Evolutionary conservation across 257 asterid species (phyloP).

Genomic region (Rauvolfia tetraphylla): DNA sequence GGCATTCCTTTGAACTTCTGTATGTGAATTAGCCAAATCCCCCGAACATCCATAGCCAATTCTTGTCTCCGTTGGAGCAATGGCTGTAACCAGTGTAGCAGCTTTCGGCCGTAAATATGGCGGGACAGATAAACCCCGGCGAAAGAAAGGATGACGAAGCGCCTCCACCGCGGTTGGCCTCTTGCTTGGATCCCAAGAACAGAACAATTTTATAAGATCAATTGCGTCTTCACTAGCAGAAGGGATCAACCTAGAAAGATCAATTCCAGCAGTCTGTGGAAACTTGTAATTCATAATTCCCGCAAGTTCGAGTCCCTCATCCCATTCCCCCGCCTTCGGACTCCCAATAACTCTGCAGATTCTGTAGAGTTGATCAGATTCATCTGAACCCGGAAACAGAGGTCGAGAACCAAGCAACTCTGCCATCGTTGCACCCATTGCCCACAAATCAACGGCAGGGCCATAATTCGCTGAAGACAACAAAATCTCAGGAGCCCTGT

Average conservation of each 20-base stretch:
- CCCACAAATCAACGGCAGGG: conserved; percentile 19
- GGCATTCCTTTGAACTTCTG: too few species aligned
- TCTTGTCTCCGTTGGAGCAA: conserved; percentile 41
- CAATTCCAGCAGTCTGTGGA: conserved; percentile 64
- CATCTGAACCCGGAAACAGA: conserved; percentile 26
- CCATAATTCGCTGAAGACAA: conserved; percentile 4
- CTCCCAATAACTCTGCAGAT: conserved; percentile 61
- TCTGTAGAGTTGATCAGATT: conserved; percentile 61
- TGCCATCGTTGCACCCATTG: conserved; percentile 28
- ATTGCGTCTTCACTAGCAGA: conserved; percentile 56
- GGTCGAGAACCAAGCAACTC: conserved; percentile 1
- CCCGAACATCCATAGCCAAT: conserved; percentile 39
- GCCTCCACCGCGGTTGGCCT: neutral
- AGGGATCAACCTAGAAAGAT: conserved; percentile 56
- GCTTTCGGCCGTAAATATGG: neutral
- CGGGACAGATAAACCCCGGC: neutral
- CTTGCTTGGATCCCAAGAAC: conserved; percentile 6
- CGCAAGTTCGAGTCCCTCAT: conserved; percentile 66
- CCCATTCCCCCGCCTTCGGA: conserved; percentile 53
- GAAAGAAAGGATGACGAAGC: conserved; percentile 2
- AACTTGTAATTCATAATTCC: conserved; percentile 53
- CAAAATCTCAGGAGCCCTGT: neutral
- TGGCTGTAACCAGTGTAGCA: conserved; percentile 23
- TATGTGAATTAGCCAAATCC: conserved; percentile 30
- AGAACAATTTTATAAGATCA: conserved; percentile 3